phyloP scores from a whole-genome alignment of 2,329 filamentous ascomycete genomes.

The Dothistroma septosporum region DNA sequence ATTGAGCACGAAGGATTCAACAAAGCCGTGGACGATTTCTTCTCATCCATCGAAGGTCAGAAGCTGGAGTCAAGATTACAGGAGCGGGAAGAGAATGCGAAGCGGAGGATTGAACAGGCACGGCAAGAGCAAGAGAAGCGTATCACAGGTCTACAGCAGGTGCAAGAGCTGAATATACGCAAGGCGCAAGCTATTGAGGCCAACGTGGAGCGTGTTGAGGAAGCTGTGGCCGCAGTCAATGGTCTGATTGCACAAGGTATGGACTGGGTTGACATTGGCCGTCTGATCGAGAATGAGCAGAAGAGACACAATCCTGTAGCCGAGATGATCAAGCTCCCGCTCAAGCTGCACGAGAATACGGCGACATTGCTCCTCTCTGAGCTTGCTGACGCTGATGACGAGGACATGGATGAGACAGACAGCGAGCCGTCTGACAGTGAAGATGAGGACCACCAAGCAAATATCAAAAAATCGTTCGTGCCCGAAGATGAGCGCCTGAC shows the following conservation, averaged over 20 bases:
- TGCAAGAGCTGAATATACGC: slow-evolving; percentile 75
- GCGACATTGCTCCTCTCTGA: slow-evolving; percentile 77
- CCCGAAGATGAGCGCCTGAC: slow-evolving; percentile 50
- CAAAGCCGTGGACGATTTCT: slow-evolving; percentile 92
- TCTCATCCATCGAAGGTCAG: slow-evolving; percentile 92
- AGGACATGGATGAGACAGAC: slow-evolving; percentile 60
- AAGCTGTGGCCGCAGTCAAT: slow-evolving; percentile 88
- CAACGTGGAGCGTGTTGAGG: slow-evolving; percentile 85
- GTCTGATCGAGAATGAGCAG: slow-evolving; percentile 83
- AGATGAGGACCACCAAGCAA: slow-evolving; percentile 48
- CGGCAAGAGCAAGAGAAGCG: slow-evolving; percentile 78
- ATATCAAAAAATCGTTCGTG: slow-evolving; percentile 27
- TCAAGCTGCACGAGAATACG: slow-evolving; percentile 86
- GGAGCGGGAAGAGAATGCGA: slow-evolving; percentile 77
- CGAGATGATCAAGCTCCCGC: slow-evolving; percentile 75
- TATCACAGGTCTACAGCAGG: slow-evolving; percentile 75
- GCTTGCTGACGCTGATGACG: slow-evolving; percentile 59
- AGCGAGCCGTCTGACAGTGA: slow-evolving; percentile 60
- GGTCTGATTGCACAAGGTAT: slow-evolving; percentile 88
- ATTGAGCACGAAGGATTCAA: slow-evolving; percentile 83
- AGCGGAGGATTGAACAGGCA: slow-evolving; percentile 79
- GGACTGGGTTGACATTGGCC: slow-evolving; percentile 93
- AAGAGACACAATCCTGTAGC: slow-evolving; percentile 77
- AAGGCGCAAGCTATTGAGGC: slow-evolving; percentile 89
- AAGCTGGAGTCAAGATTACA: slow-evolving; percentile 78